A percentile compares a stretch with the other conserved stretches of the same genome.
Evolutionary conservation across 2,329 filamentous ascomycete genomes (phyloP).

Genomic region (Escovopsis weberi): DNA sequence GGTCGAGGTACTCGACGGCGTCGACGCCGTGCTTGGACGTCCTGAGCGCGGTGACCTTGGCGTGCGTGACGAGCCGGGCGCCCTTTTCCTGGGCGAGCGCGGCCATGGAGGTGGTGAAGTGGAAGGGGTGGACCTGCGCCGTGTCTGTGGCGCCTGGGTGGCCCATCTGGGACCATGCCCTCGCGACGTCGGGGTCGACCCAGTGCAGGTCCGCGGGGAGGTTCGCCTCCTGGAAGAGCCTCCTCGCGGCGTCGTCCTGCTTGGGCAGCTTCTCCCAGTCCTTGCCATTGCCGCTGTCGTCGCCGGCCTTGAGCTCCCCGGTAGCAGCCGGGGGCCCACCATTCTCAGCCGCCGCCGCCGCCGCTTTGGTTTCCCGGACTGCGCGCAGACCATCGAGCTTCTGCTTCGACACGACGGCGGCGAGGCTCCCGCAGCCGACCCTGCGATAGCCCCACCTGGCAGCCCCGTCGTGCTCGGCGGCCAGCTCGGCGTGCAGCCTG

Average conservation of each 20-base stretch:
- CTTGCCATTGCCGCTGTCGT: constrained; percentile 21
- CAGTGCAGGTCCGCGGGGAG: constrained; percentile 74
- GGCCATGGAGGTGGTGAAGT: constrained; percentile 79
- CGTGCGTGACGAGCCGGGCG: constrained; percentile 50
- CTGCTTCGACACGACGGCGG: constrained; percentile 22
- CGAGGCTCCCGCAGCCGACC: constrained; percentile 54
- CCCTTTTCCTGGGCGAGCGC: constrained; percentile 57
- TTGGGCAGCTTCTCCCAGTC: constrained; percentile 49
- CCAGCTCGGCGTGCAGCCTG: constrained; percentile 66
- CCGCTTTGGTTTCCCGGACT: not conserved
- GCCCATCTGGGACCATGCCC: constrained; percentile 72
- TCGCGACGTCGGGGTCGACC: constrained; percentile 54
- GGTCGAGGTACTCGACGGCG: constrained; percentile 45
- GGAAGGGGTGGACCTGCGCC: constrained; percentile 83
- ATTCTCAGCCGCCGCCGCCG: too few relatives aligned
- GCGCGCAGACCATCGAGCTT: constrained; percentile 18
- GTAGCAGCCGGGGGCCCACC: too few relatives aligned
- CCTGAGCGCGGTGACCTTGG: constrained; percentile 52
- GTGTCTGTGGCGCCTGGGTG: constrained; percentile 53
- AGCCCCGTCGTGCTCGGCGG: constrained; percentile 67
- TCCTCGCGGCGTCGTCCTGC: constrained; percentile 33
- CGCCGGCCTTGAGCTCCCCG: too few relatives aligned
- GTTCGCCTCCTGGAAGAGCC: constrained; percentile 38
- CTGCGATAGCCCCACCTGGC: constrained; percentile 76
- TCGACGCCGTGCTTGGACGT: constrained; percentile 35